Conservation (phyloP, 139 green algal genomes). For the Zygnema circumcarinatum region DNA sequence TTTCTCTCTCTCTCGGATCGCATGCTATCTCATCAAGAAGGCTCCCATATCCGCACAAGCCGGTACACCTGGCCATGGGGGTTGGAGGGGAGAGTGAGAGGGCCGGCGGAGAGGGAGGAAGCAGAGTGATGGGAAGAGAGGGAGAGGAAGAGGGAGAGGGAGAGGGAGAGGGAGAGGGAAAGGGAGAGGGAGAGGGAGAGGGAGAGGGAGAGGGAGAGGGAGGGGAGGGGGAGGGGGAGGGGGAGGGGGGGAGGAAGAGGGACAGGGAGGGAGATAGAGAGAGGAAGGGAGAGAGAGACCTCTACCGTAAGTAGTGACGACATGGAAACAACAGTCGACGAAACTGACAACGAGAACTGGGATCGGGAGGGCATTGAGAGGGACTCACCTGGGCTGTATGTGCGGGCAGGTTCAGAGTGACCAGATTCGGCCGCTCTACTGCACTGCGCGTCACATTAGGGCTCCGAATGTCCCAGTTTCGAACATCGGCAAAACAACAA, state of each 20-base stretch:
- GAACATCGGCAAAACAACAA: too few relatives aligned
- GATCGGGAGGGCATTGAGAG: too few relatives aligned
- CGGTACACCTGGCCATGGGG: not conserved
- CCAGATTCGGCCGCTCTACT: not conserved
- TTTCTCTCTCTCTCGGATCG: not conserved
- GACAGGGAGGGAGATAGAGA: not conserved
- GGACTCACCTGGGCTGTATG: slow-evolving; percentile 1
- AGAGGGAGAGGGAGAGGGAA: not conserved
- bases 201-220: not conserved
- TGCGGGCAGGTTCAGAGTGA: not conserved
- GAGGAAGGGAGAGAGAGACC: not conserved
- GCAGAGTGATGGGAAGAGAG: not conserved
- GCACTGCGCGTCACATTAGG: not conserved
- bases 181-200: not conserved
- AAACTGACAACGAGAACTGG: too few relatives aligned
- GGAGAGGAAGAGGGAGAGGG: not conserved
- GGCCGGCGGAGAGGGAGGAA: not conserved
- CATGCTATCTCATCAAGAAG: not conserved
- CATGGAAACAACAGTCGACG: too few relatives aligned
- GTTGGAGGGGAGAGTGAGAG: not conserved
- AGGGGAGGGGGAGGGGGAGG: not conserved
- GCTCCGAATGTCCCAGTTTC: slow-evolving; percentile 62
- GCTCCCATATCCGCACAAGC: not conserved
- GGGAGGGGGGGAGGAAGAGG: not conserved
- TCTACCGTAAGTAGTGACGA: too few relatives aligned